phyloP scores from a whole-genome alignment of 2,329 filamentous ascomycete genomes.

The Colletotrichum euphorbiae region DNA sequence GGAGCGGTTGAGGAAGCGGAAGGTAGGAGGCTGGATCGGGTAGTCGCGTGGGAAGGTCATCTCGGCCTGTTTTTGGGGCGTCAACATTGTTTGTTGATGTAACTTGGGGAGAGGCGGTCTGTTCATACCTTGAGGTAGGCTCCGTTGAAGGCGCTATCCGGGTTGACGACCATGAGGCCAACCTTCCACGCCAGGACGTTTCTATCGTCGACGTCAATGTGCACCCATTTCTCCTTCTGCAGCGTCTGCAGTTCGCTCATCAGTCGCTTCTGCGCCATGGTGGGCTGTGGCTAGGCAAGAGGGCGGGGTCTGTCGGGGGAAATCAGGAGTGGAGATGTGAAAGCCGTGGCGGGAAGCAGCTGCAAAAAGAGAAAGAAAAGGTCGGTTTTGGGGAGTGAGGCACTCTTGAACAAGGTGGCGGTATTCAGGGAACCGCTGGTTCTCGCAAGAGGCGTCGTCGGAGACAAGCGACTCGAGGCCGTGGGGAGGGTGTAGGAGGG shows the following conservation, averaged over 20 bases:
- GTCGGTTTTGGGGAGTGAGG: background rate
- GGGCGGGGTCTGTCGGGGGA: constrained; percentile 2
- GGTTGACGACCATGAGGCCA: constrained; percentile 91
- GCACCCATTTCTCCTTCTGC: constrained; percentile 91
- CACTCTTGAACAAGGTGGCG: background rate
- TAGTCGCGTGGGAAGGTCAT: constrained; percentile 92
- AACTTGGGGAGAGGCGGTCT: background rate
- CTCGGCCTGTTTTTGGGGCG: constrained; percentile 66
- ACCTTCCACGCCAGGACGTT: constrained; percentile 90
- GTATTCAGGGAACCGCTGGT: background rate
- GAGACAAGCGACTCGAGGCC: constrained; percentile 5
- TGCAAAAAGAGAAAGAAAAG: background rate
- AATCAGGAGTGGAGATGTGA: background rate
- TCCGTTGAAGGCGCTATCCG: constrained; percentile 90
- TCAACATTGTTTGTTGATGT: background rate
- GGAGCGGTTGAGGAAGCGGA: constrained; percentile 80
- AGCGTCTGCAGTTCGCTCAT: constrained; percentile 89
- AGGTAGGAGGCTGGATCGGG: constrained; percentile 88
- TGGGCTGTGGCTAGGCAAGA: constrained; percentile 27
- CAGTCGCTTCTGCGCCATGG: constrained; percentile 76
- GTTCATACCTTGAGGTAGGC: constrained; percentile 81
- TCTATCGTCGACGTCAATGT: constrained; percentile 86
- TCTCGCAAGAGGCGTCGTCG: constrained; percentile 28
- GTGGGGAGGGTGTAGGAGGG: constrained; percentile 28
- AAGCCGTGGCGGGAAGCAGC: background rate